Base-by-base conservation (phyloP, 345 rosid genomes). In the Hibiscus syriacus region DNA sequence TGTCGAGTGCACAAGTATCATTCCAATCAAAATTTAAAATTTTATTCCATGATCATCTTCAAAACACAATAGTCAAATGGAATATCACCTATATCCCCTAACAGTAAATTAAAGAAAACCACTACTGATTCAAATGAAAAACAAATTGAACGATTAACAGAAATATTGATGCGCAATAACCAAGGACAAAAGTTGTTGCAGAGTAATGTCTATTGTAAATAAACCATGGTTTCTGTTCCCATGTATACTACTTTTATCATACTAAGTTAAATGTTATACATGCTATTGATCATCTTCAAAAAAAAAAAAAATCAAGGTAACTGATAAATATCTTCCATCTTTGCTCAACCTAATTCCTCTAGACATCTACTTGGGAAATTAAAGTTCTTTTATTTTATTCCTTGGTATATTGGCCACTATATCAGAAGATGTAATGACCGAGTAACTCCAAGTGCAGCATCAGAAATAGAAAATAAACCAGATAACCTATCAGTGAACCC, bases 1-100 rank as follows among this genome's bases (percentile, higher is more conserved):
- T 39, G 45, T 25, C 70, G 72, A 41, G 70, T 32, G 55, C 50
- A n/a, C n/a, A n/a, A n/a, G n/a, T n/a, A n/a, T n/a, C n/a, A n/a
- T n/a, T n/a, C n/a, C n/a, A n/a, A n/a, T n/a, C n/a, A n/a, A n/a
- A 3, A 19, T 9, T 58, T 58, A 27, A 12, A 55, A 26, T 55
- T 30, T 32, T 32, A n/a, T 57, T 16, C 14, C 6, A 1, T 32
- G 34, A n/a, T 57, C 62, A 2, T 16, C 23, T 57, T 22, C 41
- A 29, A 29, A 57, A 30, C 27, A 9, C 2, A 20, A 56, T 22
- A 52, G n/a, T 43, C 29, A 30, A 56, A 56, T 39, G 52, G 45
- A 30, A 34, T 55, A 34, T 20, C 39, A 49, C 45, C 38, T 32
- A 53, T 54, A 29, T 64, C 13, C 43, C 58, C 14, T 6, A 8